phyloP scores from a whole-genome alignment of 129 eudicot species.

The Pittosporum tobira region DNA sequence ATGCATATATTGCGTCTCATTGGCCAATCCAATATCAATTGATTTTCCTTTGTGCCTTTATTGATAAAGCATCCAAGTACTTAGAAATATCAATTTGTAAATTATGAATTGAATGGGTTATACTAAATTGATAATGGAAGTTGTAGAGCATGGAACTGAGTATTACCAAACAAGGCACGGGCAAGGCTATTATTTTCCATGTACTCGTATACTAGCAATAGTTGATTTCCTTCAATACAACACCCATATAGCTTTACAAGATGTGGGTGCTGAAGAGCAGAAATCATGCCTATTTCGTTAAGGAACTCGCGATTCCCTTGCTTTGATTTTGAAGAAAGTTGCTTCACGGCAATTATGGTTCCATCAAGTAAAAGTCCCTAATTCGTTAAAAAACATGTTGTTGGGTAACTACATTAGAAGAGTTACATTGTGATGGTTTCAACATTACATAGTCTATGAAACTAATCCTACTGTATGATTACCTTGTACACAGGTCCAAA shows the following conservation, averaged over 20 bases:
- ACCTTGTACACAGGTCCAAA: conserved; percentile 47
- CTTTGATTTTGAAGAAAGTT: conserved; percentile 34
- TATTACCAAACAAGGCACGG: conserved; percentile 34
- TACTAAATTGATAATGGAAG: not conserved
- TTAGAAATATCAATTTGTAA: too few species aligned
- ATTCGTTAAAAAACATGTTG: not conserved
- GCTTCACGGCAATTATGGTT: conserved; percentile 38
- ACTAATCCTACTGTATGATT: not conserved
- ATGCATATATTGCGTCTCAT: conserved; percentile 39
- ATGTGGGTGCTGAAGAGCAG: conserved; percentile 38
- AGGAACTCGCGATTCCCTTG: conserved; percentile 40
- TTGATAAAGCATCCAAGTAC: not conserved
- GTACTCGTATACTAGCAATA: conserved; percentile 39
- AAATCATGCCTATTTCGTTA: conserved; percentile 36
- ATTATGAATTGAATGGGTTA: conserved; percentile 3
- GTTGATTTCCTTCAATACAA: conserved; percentile 35
- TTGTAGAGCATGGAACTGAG: not conserved
- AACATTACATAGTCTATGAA: not conserved
- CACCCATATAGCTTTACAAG: conserved; percentile 42
- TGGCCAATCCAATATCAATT: conserved; percentile 29
- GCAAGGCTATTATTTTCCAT: conserved; percentile 46
- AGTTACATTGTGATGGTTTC: not conserved
- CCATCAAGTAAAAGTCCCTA: conserved; percentile 40
- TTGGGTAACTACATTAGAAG: conserved; percentile 5
- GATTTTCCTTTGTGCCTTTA: conserved; percentile 16